A percentile compares a stretch with the other conserved stretches of the same genome.
Evolutionary conservation across 768 basidiomycete species (phyloP).

Genomic region (Leccinum disarticulatum): DNA sequence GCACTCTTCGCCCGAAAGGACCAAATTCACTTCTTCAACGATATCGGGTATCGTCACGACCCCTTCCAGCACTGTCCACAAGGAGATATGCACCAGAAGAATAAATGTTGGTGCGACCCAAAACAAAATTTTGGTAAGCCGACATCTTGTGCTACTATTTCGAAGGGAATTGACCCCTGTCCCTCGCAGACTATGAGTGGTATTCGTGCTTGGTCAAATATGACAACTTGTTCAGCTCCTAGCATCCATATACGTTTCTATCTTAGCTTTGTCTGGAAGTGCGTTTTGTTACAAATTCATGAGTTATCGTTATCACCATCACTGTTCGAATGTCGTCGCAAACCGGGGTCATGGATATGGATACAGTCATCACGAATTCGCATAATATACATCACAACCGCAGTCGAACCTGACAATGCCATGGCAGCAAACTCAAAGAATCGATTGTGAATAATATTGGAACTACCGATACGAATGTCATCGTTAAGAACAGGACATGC

Average conservation of each 20-base stretch:
- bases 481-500: background rate
- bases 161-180: conserved; percentile 8
- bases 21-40: conserved; percentile 79
- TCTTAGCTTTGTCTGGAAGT: conserved; percentile 1
- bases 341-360: background rate
- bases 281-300: background rate
- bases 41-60: conserved; percentile 84
- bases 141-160: background rate
- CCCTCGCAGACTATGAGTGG: conserved; percentile 67
- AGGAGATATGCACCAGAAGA: conserved; percentile 53
- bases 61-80: conserved; percentile 76
- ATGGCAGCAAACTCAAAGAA: conserved; percentile 47
- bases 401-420: conserved; percentile 1
- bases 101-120: conserved; percentile 74
- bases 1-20: conserved; percentile 72
- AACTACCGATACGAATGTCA: conserved; percentile 47
- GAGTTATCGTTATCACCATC: background rate
- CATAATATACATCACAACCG: background rate
- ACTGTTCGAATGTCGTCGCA: background rate
- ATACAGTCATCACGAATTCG: conserved; percentile 1
- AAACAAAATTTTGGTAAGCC: conserved; percentile 64
- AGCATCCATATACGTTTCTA: background rate
- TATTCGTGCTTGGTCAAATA: conserved; percentile 87
- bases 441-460: conserved; percentile 93
- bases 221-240: conserved; percentile 52